These are phyloP conservation scores for Plasmodium fragile DNA, from an alignment of 169 alveolate genomes.

Conservation along the genomic window DNA sequence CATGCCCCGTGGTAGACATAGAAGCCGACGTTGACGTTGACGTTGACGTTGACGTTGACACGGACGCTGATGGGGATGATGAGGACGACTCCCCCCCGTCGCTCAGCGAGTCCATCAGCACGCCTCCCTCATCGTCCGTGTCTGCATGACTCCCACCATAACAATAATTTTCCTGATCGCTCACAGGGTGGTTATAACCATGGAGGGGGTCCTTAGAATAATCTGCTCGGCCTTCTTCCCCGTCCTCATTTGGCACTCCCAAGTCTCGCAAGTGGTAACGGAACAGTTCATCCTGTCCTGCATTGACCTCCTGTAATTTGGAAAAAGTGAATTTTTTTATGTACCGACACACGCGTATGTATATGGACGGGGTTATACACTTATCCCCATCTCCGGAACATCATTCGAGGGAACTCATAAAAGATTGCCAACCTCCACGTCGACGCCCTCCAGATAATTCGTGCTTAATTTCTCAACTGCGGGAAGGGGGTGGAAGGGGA, in stretches of 20 bases:
- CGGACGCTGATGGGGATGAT: background rate
- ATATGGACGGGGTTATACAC: background rate
- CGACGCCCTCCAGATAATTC: slow-evolving; percentile 27
- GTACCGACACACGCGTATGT: no score
- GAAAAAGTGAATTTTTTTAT: background rate
- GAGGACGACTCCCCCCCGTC: background rate
- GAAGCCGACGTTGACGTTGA: background rate
- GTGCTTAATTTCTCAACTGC: slow-evolving; percentile 61
- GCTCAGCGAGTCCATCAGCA: background rate
- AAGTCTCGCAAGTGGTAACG: background rate
- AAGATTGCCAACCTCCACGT: slow-evolving; percentile 10
- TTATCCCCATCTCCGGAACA: background rate
- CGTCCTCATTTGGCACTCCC: background rate
- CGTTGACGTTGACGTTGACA: background rate
- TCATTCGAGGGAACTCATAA: background rate
- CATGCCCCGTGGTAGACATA: background rate
- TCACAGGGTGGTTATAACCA: background rate
- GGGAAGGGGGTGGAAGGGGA: background rate
- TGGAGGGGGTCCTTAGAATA: background rate
- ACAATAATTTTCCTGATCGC: slow-evolving; percentile 1
- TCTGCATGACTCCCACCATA: background rate
- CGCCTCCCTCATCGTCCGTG: background rate
- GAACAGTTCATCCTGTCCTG: background rate
- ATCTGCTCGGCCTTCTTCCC: background rate
- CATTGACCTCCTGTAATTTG: background rate